A percentile compares a stretch with the other conserved stretches of the same genome.
These are phyloP conservation scores for Torrubiella hemipterigena DNA, from an alignment of 2,329 filamentous ascomycete species.

Conservation along the genomic window DNA sequence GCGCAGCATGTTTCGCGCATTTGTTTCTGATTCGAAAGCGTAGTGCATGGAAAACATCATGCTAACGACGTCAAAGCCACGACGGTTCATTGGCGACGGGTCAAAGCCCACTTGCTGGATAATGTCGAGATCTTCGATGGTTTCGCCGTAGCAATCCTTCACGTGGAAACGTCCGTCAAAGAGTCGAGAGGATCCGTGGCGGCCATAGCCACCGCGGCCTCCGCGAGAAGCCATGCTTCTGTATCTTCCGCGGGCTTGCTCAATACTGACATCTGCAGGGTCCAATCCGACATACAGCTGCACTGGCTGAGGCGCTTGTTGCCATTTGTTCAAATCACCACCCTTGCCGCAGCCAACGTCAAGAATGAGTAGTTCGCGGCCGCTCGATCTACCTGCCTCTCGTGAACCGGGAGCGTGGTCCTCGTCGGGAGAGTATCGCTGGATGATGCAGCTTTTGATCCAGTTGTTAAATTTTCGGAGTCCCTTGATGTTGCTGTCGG, in stretches of 20 bases:
- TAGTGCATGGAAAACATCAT: constrained; percentile 99
- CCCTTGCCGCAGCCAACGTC: constrained; percentile 97
- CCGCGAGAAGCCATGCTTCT: constrained; percentile 53
- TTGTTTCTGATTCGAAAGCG: constrained; percentile 84
- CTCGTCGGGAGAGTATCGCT: constrained; percentile 83
- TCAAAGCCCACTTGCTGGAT: constrained; percentile 83
- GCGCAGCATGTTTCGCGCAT: constrained; percentile 81
- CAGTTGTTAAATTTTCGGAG: constrained; percentile 95
- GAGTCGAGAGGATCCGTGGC: constrained; percentile 37
- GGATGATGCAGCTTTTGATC: constrained; percentile 95
- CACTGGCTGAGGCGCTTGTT: constrained; percentile 82
- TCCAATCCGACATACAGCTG: constrained; percentile 90
- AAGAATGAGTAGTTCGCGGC: constrained; percentile 63
- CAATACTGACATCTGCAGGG: constrained; percentile 82
- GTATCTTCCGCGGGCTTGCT: constrained; percentile 81
- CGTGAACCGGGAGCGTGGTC: constrained; percentile 52
- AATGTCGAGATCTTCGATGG: constrained; percentile 69
- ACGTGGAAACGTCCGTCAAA: constrained; percentile 83
- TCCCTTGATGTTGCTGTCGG: constrained; percentile 89
- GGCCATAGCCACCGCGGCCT: constrained; percentile 37
- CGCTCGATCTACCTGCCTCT: constrained; percentile 36
- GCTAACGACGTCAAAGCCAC: constrained; percentile 89
- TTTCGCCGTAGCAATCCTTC: constrained; percentile 86
- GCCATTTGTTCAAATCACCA: constrained; percentile 91
- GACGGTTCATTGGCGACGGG: constrained; percentile 55